Base-by-base conservation (phyloP, 73 alveolate species). In the Paraurostyla sp. region DNA sequence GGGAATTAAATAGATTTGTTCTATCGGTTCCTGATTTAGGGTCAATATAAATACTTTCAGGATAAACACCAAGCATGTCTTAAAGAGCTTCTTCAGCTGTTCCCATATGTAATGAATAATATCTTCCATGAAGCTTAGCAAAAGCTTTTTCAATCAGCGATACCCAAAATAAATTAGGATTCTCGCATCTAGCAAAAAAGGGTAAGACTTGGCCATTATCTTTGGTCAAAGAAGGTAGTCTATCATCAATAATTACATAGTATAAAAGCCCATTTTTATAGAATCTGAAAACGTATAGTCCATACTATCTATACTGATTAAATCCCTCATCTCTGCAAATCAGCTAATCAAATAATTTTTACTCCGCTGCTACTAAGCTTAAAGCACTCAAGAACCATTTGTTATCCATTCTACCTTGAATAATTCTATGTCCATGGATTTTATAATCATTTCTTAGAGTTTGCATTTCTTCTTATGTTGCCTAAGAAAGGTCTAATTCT, bases 151-250 rank as follows among this genome's bases (percentile, higher is more conserved):
- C 99, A 16, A 94, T 80, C 0, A 95, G 71, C 30, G 92, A 84
- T 6, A 95, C 98, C 99, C 99, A 95, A 73, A 95, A 95, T 78
- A 94, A 93, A 57, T 92, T 80, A n/a, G 90, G 48, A 78, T 84
- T 92, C 51, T 93, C 91, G 76, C 96, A 93, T 71, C 96, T 57
- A 13, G 97, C 94, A 71, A 88, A 95, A 27, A 90, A 69, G 35
- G 96, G 94, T 0, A 76, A 27, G 27, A 84, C 68, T 13, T 87
- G 78, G 22, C 92, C 94, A 27, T 68, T 76, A 16, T 80, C 68
- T 45, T 75, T 88, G 33, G 83, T 84, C 42, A 93, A 27, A 60
- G 91, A 69, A 9, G 96, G 96, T 15, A 95, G 25, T 78, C 92
- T 82, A 75, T 95, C 97, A 83, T 95, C 99, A 22, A 94, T 86